A percentile compares a stretch with the other conserved stretches of the same genome.
Evolutionary conservation across 345 rosid species (phyloP).

Genomic region (Eucalyptus sp.): DNA sequence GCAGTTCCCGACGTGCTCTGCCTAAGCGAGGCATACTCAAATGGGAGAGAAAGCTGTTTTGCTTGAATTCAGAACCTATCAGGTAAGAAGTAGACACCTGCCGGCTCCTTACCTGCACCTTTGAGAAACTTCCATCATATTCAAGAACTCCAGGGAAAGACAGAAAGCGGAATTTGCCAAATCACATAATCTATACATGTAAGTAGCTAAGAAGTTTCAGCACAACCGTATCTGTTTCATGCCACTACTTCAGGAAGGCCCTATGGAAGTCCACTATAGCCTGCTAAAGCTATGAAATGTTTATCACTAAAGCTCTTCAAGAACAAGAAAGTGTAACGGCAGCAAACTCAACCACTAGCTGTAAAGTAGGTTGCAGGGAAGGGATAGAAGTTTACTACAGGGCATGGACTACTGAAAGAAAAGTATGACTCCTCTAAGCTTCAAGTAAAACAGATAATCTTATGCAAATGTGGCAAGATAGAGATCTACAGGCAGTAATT

Average conservation of each 20-base stretch:
- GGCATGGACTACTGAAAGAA: neutral
- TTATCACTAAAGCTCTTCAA: neutral
- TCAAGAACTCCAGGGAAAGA: neutral
- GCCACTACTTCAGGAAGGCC: neutral
- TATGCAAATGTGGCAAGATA: neutral
- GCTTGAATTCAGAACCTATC: slow-evolving; percentile 3
- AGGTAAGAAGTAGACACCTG: slow-evolving; percentile 3
- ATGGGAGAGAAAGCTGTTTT: neutral
- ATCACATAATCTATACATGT: neutral
- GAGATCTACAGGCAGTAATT: neutral
- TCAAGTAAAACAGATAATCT: neutral
- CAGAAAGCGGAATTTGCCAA: neutral
- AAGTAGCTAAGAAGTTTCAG: neutral
- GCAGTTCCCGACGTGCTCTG: slow-evolving; percentile 8
- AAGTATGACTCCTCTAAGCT: neutral
- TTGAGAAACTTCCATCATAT: neutral
- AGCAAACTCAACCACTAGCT: neutral
- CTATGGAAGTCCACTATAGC: neutral
- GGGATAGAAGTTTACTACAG: neutral
- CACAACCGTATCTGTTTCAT: neutral
- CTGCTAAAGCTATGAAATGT: neutral
- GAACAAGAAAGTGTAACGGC: neutral
- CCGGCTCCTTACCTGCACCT: slow-evolving; percentile 16
- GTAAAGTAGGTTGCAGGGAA: neutral
- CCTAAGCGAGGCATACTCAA: neutral